These are phyloP conservation scores for Plasmodium knowlesi DNA, from an alignment of 169 alveolate genomes.

Conservation along the genomic window DNA sequence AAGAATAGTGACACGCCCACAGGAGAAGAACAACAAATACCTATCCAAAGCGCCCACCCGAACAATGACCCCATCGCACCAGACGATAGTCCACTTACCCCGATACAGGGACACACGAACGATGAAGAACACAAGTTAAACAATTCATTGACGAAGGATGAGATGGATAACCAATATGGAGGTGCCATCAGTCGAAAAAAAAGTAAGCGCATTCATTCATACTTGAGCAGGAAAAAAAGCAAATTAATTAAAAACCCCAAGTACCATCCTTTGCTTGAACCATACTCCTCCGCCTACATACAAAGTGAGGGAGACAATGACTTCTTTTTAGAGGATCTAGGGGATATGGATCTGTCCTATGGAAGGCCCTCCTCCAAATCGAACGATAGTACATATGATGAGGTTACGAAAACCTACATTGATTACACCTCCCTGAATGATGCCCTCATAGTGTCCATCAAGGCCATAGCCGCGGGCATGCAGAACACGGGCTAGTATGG, in stretches of 20 bases:
- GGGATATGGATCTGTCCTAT: neutral
- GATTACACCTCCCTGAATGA: slow-evolving; percentile 74
- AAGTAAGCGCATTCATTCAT: slow-evolving; percentile 7
- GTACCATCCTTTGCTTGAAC: slow-evolving; percentile 30
- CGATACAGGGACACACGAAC: neutral
- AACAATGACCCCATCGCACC: neutral
- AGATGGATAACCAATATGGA: neutral
- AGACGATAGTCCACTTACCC: neutral
- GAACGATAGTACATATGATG: slow-evolving; percentile 10
- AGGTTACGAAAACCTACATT: slow-evolving; percentile 17
- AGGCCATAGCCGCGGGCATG: slow-evolving; percentile 79
- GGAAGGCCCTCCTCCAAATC: slow-evolving; percentile 1
- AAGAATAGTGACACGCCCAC: neutral
- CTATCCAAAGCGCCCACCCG: neutral
- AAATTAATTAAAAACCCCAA: slow-evolving; percentile 69
- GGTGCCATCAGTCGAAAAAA: neutral
- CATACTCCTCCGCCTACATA: slow-evolving; percentile 16
- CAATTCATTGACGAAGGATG: neutral
- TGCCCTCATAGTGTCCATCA: slow-evolving; percentile 71
- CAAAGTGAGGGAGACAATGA: slow-evolving; percentile 43
- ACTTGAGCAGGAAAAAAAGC: slow-evolving; percentile 59
- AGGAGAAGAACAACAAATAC: neutral
- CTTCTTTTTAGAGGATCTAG: slow-evolving; percentile 8
- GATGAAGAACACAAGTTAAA: neutral
- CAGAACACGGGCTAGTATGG: slow-evolving; percentile 75